phyloP scores from a whole-genome alignment of 345 rosid genomes.

The Acer saccharum region DNA sequence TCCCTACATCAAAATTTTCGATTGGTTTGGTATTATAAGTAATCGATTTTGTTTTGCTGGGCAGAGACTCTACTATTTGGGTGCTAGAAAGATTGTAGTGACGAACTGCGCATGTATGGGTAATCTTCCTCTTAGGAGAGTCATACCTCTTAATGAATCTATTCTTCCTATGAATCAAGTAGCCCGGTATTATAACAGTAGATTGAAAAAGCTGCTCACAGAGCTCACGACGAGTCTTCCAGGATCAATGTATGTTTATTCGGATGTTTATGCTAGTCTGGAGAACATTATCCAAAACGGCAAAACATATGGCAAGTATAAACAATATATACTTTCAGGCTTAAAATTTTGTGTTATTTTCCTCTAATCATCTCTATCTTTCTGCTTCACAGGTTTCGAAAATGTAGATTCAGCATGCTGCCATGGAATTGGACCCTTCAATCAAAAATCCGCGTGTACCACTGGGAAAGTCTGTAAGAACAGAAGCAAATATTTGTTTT shows the following conservation, averaged over 20 bases:
- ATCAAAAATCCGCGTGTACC: too few relatives aligned
- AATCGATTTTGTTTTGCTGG: neutral
- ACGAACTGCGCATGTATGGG: constrained; percentile 3
- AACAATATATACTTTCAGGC: neutral
- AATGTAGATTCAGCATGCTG: constrained; percentile 42
- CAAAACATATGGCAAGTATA: constrained; percentile 20
- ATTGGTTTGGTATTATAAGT: neutral
- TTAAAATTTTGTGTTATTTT: neutral
- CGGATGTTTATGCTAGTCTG: constrained; percentile 5
- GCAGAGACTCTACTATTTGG: constrained; percentile 30
- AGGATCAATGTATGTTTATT: constrained; percentile 12
- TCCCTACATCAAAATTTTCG: neutral
- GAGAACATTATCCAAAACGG: constrained; percentile 10
- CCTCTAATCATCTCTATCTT: neutral
- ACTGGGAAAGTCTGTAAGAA: constrained; percentile 28
- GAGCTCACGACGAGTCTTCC: constrained; percentile 14
- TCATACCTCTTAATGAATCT: neutral
- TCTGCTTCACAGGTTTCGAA: constrained; percentile 30
- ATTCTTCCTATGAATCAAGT: neutral
- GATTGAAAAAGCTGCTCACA: constrained; percentile 13
- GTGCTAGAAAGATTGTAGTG: constrained; percentile 25
- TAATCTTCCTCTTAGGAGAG: constrained; percentile 14
- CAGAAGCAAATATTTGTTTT: constrained; percentile 39
- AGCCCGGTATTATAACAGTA: constrained; percentile 5
- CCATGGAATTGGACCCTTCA: constrained; percentile 17